A percentile compares a stretch with the other conserved stretches of the same genome.
phyloP scores from a whole-genome alignment of 768 basidiomycete species.

The Trametes meyenii region DNA sequence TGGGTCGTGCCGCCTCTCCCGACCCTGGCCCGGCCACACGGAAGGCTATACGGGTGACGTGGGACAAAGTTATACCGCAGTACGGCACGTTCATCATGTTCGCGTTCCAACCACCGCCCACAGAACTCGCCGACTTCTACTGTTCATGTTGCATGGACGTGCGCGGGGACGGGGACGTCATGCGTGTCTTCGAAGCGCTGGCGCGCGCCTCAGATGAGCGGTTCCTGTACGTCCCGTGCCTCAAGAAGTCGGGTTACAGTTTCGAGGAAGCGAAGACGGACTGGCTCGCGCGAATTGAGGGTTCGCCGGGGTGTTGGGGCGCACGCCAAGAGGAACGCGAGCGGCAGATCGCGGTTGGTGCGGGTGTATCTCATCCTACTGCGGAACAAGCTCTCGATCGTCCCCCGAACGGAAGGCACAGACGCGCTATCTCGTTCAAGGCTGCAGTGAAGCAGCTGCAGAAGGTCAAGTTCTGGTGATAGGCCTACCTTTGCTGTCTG shows the following conservation, averaged over 20 bases:
- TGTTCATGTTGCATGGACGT: constrained; percentile 31
- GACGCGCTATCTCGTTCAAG: background rate
- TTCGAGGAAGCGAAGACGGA: constrained; percentile 24
- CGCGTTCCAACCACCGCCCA: constrained; percentile 27
- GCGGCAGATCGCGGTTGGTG: background rate
- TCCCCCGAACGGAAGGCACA: background rate
- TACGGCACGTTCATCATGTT: constrained; percentile 9
- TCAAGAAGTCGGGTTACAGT: constrained; percentile 20
- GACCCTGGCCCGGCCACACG: background rate
- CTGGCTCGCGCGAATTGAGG: constrained; percentile 23
- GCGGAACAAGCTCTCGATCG: background rate
- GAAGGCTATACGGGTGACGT: constrained; percentile 3
- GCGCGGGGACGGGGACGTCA: constrained; percentile 25
- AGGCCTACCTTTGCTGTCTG: too few species aligned
- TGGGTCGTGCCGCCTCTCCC: background rate
- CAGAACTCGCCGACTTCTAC: constrained; percentile 21
- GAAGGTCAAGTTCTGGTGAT: constrained; percentile 13
- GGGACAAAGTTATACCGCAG: constrained; percentile 14
- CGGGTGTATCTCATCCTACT: background rate
- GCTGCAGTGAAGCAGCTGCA: background rate
- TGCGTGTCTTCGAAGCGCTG: constrained; percentile 27
- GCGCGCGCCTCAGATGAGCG: constrained; percentile 21
- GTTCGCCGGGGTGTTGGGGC: constrained; percentile 22
- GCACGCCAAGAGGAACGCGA: background rate
- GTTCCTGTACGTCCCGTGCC: constrained; percentile 23